A percentile compares a stretch with the other conserved stretches of the same genome.
Evolutionary conservation across 225 moss, liverwort and hornwort species (phyloP).

Genomic region (Neckera pumila): DNA sequence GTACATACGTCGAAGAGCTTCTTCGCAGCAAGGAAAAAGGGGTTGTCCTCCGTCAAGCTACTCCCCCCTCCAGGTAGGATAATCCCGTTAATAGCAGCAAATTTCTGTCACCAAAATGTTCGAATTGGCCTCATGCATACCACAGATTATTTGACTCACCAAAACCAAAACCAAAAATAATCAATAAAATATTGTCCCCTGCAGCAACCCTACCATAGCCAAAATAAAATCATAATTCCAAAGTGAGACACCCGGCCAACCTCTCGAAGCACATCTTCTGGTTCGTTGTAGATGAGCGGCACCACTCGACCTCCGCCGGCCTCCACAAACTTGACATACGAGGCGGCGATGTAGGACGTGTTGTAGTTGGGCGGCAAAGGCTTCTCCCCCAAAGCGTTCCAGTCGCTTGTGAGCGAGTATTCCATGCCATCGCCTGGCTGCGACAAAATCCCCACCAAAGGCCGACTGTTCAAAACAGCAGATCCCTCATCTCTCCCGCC

Average conservation of each 20-base stretch:
- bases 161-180: not conserved
- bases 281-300: conserved; percentile 80
- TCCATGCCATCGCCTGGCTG: conserved; percentile 41
- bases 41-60: conserved; percentile 20
- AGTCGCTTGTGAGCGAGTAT: not conserved
- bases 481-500: not conserved
- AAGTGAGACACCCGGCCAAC: not conserved
- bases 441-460: conserved; percentile 72
- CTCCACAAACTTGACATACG: conserved; percentile 94
- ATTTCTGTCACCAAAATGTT: conserved; percentile 42
- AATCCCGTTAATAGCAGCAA: conserved; percentile 60
- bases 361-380: conserved; percentile 1
- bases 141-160: not conserved
- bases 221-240: too few relatives aligned
- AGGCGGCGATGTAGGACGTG: conserved; percentile 71
- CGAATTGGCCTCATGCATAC: not conserved
- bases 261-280: conserved; percentile 62
- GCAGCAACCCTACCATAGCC: not conserved
- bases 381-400: not conserved
- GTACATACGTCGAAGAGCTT: conserved; percentile 51
- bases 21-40: conserved; percentile 27
- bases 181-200: too few relatives aligned
- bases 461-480: not conserved
- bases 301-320: conserved; percentile 72
- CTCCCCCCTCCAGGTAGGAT: conserved; percentile 62